These are phyloP conservation scores for Alloteropsis semialata DNA, from an alignment of 176 grass and related monocot species.

Conservation along the genomic window DNA sequence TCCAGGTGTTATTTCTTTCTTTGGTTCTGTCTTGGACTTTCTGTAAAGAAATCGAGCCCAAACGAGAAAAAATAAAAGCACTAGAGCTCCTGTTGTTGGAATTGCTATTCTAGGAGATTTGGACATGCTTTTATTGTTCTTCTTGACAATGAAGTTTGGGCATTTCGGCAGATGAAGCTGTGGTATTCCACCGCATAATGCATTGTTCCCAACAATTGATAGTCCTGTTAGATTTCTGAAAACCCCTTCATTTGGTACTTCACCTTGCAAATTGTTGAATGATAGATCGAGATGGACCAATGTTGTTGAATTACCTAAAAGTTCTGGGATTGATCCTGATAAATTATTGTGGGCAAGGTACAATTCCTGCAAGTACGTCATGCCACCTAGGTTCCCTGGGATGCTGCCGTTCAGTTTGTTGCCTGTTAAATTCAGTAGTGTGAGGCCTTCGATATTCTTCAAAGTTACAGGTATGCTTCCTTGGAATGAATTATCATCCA, in stretches of 20 bases:
- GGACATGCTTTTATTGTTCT: not conserved
- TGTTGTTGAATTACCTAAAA: not conserved
- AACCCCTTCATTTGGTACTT: conserved; percentile 25
- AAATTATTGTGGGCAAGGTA: conserved; percentile 31
- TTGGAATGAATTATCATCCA: conserved; percentile 31
- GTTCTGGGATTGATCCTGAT: not conserved
- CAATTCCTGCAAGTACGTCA: not conserved
- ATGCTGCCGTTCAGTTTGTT: conserved; percentile 29
- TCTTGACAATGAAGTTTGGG: not conserved
- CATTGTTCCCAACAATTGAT: conserved; percentile 16
- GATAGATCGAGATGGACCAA: conserved; percentile 16
- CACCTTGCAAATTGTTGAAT: conserved; percentile 38
- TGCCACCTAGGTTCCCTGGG: not conserved
- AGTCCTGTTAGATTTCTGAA: conserved; percentile 39
- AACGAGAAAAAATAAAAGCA: not conserved
- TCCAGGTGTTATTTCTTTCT: not conserved
- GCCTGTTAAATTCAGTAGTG: conserved; percentile 8
- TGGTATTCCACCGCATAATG: conserved; percentile 27
- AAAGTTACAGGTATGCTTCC: conserved; percentile 29
- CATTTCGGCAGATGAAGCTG: not conserved
- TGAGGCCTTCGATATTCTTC: conserved; percentile 17
- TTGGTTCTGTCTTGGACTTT: not conserved
- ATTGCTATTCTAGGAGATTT: not conserved
- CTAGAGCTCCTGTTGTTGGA: not conserved
- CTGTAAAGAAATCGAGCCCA: not conserved